These are phyloP conservation scores for Rhizopus delemar DNA, from an alignment of 371 early-diverging fungal species.

Conservation along the genomic window DNA sequence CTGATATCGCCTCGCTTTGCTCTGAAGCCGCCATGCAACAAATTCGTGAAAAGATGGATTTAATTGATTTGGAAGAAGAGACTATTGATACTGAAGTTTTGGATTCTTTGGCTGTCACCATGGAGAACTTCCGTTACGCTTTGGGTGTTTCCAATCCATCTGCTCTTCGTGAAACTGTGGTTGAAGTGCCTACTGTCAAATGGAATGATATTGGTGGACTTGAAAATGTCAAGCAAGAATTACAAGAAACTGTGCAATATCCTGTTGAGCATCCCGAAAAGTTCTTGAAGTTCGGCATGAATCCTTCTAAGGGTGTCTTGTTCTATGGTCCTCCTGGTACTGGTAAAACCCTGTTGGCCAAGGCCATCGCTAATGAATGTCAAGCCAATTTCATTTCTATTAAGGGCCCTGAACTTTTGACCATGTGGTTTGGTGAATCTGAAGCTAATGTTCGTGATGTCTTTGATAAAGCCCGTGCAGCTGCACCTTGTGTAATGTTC, in stretches of 20 bases:
- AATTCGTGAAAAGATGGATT: slow-evolving; percentile 98
- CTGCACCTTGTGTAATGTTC: slow-evolving; percentile 99
- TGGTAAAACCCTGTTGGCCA: slow-evolving; percentile 99
- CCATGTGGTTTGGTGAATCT: slow-evolving; percentile 99
- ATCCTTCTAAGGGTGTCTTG: slow-evolving; percentile 98
- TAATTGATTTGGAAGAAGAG: slow-evolving; percentile 99
- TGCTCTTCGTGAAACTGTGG: slow-evolving; percentile 99
- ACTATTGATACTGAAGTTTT: slow-evolving; percentile 98
- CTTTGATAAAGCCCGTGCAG: slow-evolving; percentile 99
- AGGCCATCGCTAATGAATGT: slow-evolving; percentile 99
- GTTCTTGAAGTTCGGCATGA: slow-evolving; percentile 99
- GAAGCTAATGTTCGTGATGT: slow-evolving; percentile 99
- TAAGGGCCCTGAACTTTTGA: slow-evolving; percentile 99
- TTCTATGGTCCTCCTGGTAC: slow-evolving; percentile 99
- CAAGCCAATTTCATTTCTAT: slow-evolving; percentile 99
- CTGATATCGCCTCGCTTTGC: slow-evolving; percentile 99
- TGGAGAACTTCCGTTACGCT: slow-evolving; percentile 99
- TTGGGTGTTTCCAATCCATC: slow-evolving; percentile 98
- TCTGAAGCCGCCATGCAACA: slow-evolving; percentile 99
- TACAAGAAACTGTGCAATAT: slow-evolving; percentile 99
- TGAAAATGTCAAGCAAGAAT: slow-evolving; percentile 98
- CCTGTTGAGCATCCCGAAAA: slow-evolving; percentile 99
- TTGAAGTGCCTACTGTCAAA: slow-evolving; percentile 98
- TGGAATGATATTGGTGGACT: slow-evolving; percentile 99
- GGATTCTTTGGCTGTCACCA: slow-evolving; percentile 97